phyloP scores from a whole-genome alignment of 2,329 filamentous ascomycete species.

The Coniochaeta ligniaria region DNA sequence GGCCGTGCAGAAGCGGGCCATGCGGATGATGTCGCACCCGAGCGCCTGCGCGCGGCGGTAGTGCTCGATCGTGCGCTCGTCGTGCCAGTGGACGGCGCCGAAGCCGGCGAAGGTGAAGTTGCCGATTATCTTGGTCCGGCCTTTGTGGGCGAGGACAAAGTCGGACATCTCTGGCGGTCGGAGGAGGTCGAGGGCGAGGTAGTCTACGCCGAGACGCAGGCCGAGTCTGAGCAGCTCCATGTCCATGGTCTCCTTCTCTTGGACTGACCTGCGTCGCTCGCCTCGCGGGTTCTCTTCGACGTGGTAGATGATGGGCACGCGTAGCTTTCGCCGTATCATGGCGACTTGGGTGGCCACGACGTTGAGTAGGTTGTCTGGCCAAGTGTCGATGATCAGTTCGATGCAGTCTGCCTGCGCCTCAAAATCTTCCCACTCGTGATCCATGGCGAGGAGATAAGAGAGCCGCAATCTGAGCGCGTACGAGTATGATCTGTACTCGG shows the following conservation, averaged over 20 bases:
- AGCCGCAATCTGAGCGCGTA: constrained; percentile 57
- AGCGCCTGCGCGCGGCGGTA: constrained; percentile 47
- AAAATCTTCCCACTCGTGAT: constrained; percentile 43
- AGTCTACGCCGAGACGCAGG: constrained; percentile 59
- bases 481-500: constrained; percentile 51
- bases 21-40: constrained; percentile 55
- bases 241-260: constrained; percentile 38
- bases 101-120: constrained; percentile 42
- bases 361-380: constrained; percentile 40
- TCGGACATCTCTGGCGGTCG: constrained; percentile 40
- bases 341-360: constrained; percentile 48
- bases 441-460: constrained; percentile 45
- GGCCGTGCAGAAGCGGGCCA: constrained; percentile 49
- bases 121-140: constrained; percentile 54
- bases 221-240: constrained; percentile 54
- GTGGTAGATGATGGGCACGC: constrained; percentile 49
- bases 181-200: constrained; percentile 55
- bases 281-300: constrained; percentile 43
- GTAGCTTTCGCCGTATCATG: constrained; percentile 46
- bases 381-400: constrained; percentile 52
- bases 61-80: constrained; percentile 40
- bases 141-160: constrained; percentile 42
- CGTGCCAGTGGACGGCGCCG: constrained; percentile 45
- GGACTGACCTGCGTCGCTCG: constrained; percentile 27
- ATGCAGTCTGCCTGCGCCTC: constrained; percentile 54